These are phyloP conservation scores for Closterium sp. DNA, from an alignment of 139 green algal genomes.

Conservation along the genomic window DNA sequence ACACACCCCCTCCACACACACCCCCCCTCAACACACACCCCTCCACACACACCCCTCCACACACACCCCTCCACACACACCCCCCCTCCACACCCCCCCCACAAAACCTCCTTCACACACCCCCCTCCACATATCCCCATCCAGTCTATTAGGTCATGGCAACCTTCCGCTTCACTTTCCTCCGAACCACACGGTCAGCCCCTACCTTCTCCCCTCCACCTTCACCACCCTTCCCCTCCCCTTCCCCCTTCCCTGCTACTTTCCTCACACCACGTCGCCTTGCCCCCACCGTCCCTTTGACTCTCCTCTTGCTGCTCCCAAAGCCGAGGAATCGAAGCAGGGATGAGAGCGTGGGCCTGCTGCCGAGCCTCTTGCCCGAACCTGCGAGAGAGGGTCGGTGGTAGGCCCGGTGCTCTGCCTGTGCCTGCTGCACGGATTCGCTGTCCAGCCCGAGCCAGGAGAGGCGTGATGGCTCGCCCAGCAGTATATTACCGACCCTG, in stretches of 20 bases:
- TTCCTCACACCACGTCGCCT: not conserved
- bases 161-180: not conserved
- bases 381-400: conserved; percentile 19
- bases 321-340: not conserved
- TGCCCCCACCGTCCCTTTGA: not conserved
- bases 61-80: too few relatives aligned
- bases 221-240: not conserved
- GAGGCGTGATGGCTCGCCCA: conserved; percentile 40
- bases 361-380: not conserved
- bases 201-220: not conserved
- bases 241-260: not conserved
- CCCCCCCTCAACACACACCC: too few relatives aligned
- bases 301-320: not conserved
- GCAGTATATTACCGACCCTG: conserved; percentile 21
- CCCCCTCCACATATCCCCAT: too few relatives aligned
- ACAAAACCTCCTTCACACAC: too few relatives aligned
- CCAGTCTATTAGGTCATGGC: not conserved
- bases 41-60: too few relatives aligned
- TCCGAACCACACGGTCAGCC: not conserved
- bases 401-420: conserved; percentile 23
- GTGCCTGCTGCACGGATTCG: conserved; percentile 1
- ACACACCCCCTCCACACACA: too few relatives aligned
- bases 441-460: conserved; percentile 41
- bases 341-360: not conserved
- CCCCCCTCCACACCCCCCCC: too few relatives aligned